phyloP scores from a whole-genome alignment of 164 flowering plant genomes.

The Liriodendron chinense region DNA sequence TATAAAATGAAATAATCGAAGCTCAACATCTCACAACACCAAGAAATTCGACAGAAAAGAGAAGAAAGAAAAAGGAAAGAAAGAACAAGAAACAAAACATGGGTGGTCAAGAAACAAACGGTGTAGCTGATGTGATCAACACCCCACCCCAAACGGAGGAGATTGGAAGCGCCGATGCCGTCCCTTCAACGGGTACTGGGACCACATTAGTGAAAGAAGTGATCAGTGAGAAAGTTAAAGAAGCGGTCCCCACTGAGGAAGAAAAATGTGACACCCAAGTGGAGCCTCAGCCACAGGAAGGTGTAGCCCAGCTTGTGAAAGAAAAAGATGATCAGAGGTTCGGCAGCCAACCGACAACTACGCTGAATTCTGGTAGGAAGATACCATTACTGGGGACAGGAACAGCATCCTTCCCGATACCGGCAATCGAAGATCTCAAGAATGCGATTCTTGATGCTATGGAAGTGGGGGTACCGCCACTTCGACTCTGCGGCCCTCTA shows the following conservation, averaged over 20 bases:
- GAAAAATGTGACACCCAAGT: background rate
- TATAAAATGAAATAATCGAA: background rate
- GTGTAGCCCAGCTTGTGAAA: background rate
- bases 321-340: background rate
- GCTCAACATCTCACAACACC: background rate
- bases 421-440: background rate
- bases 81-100: background rate
- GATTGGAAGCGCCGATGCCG: no score
- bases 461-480: conserved; percentile 33
- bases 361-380: conserved; percentile 13
- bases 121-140: background rate
- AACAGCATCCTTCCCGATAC: conserved; percentile 7
- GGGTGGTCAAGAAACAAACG: background rate
- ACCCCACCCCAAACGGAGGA: background rate
- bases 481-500: conserved; percentile 34
- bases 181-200: no score
- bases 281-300: background rate
- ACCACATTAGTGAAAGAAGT: no score
- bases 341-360: conserved; percentile 1
- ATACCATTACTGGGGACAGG: conserved; percentile 27
- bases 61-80: background rate
- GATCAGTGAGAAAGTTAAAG: background rate
- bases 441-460: conserved; percentile 22
- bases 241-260: background rate
- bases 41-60: background rate